A percentile compares a stretch with the other conserved stretches of the same genome.
Conservation (phyloP, 2,329 filamentous ascomycete genomes). For the Uncinocarpus reesii region DNA sequence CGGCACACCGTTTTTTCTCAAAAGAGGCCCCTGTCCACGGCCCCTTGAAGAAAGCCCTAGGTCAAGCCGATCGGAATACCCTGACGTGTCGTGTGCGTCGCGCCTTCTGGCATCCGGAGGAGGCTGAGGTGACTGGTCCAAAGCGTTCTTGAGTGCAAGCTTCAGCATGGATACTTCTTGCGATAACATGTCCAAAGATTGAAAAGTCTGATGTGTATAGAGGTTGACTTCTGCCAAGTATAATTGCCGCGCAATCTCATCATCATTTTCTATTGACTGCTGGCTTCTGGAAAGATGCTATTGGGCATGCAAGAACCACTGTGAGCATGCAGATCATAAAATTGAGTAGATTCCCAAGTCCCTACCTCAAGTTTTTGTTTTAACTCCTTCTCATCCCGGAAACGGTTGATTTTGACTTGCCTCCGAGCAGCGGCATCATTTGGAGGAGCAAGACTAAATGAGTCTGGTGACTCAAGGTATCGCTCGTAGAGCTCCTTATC, state of each 20-base stretch:
- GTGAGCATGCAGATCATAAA: neutral
- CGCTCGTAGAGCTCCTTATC: slow-evolving; percentile 61
- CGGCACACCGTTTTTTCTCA: slow-evolving; percentile 71
- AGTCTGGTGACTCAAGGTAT: slow-evolving; percentile 61
- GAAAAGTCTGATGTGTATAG: slow-evolving; percentile 68
- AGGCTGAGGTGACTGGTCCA: slow-evolving; percentile 30
- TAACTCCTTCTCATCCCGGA: slow-evolving; percentile 73
- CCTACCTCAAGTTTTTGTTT: slow-evolving; percentile 67
- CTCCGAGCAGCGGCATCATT: slow-evolving; percentile 59
- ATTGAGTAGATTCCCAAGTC: slow-evolving; percentile 12
- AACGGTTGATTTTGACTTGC: slow-evolving; percentile 76
- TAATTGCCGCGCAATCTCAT: slow-evolving; percentile 69
- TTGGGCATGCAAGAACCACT: slow-evolving; percentile 27
- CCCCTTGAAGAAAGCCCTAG: slow-evolving; percentile 39
- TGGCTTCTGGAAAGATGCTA: slow-evolving; percentile 53
- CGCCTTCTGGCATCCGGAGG: slow-evolving; percentile 35
- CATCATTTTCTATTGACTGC: slow-evolving; percentile 58
- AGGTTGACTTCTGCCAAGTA: slow-evolving; percentile 66
- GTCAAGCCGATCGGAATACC: slow-evolving; percentile 70
- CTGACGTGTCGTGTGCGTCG: slow-evolving; percentile 40
- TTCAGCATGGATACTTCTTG: slow-evolving; percentile 76
- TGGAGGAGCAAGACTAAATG: slow-evolving; percentile 61
- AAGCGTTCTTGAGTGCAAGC: slow-evolving; percentile 48
- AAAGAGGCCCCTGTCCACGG: slow-evolving; percentile 54
- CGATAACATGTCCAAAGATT: slow-evolving; percentile 74